These are phyloP conservation scores for Tuber indicum DNA, from an alignment of 495 filamentous ascomycete genomes.

Conservation along the genomic window DNA sequence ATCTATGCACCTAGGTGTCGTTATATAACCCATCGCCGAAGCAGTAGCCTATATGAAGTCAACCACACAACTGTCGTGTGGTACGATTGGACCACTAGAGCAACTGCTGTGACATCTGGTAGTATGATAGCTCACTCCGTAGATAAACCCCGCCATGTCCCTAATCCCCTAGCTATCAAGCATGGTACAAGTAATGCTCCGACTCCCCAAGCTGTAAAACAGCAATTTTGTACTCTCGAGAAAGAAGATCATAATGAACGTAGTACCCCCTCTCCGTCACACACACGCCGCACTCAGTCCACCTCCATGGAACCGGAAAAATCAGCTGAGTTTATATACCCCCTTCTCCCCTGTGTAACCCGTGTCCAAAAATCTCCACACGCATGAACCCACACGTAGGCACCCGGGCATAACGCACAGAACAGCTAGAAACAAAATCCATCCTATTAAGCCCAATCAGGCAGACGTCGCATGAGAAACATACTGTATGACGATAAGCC, in stretches of 20 bases:
- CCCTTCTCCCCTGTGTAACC: too few relatives aligned
- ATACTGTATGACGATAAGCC: too few relatives aligned
- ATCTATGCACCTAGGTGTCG: too few relatives aligned
- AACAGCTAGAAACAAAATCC: too few relatives aligned
- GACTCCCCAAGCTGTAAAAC: background rate
- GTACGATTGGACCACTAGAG: background rate
- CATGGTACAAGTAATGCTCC: too few relatives aligned
- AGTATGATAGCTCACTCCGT: background rate
- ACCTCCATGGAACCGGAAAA: background rate
- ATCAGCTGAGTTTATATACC: background rate
- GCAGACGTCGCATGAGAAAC: background rate
- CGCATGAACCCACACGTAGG: background rate
- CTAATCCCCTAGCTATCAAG: background rate
- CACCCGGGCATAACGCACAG: background rate
- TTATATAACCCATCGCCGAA: background rate
- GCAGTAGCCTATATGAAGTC: background rate
- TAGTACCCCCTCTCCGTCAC: background rate
- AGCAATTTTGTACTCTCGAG: background rate
- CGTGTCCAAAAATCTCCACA: too few relatives aligned
- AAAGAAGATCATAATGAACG: background rate
- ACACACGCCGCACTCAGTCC: background rate
- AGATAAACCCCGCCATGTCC: background rate
- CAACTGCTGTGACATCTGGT: background rate
- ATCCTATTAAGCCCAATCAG: background rate
- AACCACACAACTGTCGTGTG: too few relatives aligned